Conservation (phyloP, 2,329 filamentous ascomycete species). For the Ophiostoma ips region DNA sequence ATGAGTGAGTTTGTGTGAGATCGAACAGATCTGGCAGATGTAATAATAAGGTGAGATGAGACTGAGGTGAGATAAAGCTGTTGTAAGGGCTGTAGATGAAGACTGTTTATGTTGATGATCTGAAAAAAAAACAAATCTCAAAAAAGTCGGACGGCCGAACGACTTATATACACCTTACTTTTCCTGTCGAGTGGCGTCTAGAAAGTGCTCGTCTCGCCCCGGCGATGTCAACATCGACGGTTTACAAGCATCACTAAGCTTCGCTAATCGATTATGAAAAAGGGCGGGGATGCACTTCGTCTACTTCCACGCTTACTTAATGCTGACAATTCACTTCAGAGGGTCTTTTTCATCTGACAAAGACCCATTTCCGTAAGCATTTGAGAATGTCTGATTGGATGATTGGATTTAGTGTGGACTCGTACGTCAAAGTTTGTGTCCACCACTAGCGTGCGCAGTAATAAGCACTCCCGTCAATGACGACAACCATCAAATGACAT, state of each 20-base stretch:
- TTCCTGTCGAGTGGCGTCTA: not conserved
- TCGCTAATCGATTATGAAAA: not conserved
- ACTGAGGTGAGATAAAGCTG: no score
- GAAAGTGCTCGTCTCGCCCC: not conserved
- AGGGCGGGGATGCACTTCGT: not conserved
- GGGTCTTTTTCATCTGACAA: no score
- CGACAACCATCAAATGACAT: not conserved
- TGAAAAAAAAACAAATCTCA: not conserved
- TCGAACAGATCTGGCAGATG: not conserved
- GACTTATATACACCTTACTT: not conserved
- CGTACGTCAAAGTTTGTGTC: no score
- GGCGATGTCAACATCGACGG: not conserved
- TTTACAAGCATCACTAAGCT: constrained; percentile 6
- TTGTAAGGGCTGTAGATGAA: not conserved
- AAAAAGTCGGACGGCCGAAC: not conserved
- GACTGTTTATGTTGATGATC: not conserved
- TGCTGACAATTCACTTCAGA: no score
- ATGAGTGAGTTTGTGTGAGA: not conserved
- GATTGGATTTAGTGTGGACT: no score
- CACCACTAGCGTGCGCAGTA: no score
- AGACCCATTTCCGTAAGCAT: no score
- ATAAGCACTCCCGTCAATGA: no score
- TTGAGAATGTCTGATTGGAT: no score
- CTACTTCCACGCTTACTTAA: not conserved
- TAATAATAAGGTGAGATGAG: not conserved